Evolutionary conservation across 2,329 filamentous ascomycete genomes (phyloP).

Genomic region (Didymella lethalis): DNA sequence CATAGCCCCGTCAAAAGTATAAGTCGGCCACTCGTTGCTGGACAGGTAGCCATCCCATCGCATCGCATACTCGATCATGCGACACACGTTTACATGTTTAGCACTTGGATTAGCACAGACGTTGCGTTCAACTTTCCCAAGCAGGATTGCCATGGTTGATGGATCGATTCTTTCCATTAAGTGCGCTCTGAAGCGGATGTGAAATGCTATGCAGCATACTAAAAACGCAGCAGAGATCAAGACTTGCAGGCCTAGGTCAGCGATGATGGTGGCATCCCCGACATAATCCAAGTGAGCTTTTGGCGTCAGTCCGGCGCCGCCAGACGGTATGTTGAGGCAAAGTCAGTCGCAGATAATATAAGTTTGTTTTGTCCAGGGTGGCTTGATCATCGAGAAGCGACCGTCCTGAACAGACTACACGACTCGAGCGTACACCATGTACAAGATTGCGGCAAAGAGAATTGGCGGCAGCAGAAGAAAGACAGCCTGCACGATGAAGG

Average conservation of each 20-base stretch:
- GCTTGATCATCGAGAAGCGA: background rate
- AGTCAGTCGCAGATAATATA: background rate
- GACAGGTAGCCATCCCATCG: constrained; percentile 59
- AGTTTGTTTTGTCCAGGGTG: background rate
- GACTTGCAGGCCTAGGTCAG: background rate
- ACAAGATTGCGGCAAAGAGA: background rate
- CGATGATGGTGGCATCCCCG: background rate
- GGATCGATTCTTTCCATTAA: background rate
- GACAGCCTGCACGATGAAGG: background rate
- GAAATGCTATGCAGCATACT: background rate
- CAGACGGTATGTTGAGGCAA: background rate
- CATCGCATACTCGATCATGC: constrained; percentile 57
- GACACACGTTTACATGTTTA: constrained; percentile 57
- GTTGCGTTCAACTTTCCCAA: constrained; percentile 52
- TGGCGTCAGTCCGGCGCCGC: background rate
- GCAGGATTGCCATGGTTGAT: background rate
- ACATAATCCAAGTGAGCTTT: background rate
- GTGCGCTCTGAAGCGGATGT: background rate
- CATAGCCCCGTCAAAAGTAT: background rate
- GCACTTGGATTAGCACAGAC: constrained; percentile 57
- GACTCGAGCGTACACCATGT: background rate
- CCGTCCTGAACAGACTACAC: background rate
- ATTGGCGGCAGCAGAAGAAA: background rate
- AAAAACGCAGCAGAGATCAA: background rate
- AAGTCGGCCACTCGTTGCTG: constrained; percentile 26